Conservation (phyloP, 1,284 basidiomycete genomes). For the Xerocomus nothofagi region DNA sequence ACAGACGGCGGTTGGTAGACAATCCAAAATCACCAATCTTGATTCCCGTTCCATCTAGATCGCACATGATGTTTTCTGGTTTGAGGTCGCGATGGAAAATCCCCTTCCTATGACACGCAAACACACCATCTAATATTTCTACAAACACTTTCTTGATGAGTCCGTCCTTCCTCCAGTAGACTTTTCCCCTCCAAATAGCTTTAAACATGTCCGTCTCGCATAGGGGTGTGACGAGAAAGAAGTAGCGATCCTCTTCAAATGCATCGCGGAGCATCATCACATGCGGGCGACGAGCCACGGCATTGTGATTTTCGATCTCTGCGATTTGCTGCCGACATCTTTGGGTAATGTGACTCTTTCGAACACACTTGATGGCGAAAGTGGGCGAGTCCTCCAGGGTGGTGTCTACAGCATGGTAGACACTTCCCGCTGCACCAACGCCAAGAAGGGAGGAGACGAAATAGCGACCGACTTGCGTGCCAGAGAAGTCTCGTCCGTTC, state of each 20-base stretch:
- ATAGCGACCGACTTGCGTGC: conserved; percentile 13
- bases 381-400: not conserved
- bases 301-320: conserved; percentile 57
- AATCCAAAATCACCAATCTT: conserved; percentile 84
- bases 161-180: conserved; percentile 49
- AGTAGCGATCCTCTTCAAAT: conserved; percentile 49
- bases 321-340: conserved; percentile 55
- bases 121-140: conserved; percentile 78
- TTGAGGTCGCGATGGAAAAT: conserved; percentile 89
- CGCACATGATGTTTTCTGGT: conserved; percentile 85
- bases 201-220: conserved; percentile 59
- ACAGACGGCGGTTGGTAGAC: conserved; percentile 64
- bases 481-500: conserved; percentile 9
- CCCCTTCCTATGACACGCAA: conserved; percentile 64
- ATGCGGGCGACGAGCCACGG: conserved; percentile 49
- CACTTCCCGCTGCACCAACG: conserved; percentile 8
- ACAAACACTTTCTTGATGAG: conserved; percentile 66
- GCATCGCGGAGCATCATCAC: conserved; percentile 55
- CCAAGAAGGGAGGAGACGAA: conserved; percentile 9
- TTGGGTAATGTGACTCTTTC: conserved; percentile 44
- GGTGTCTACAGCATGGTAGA: conserved; percentile 17
- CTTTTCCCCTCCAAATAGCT: conserved; percentile 46
- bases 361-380: conserved; percentile 76
- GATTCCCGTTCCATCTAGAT: conserved; percentile 52
- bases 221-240: conserved; percentile 60